Evolutionary conservation across 345 rosid genomes (phyloP).

Genomic region (Combretum micranthum): DNA sequence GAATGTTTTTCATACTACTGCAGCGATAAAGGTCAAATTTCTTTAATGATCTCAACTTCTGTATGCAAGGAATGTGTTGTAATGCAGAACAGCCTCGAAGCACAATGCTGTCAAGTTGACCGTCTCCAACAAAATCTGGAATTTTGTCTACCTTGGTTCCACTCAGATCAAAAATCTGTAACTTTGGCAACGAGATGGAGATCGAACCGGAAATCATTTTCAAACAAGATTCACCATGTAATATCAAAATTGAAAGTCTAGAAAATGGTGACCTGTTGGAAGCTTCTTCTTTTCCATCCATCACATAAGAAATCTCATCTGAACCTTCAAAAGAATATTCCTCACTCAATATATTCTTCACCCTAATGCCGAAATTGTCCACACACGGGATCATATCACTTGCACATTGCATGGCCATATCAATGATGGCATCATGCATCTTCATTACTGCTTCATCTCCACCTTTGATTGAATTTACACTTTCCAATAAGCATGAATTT

Average conservation of each 20-base stretch:
- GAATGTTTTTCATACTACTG: conserved; percentile 1
- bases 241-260: background rate
- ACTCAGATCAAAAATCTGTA: conserved; percentile 2
- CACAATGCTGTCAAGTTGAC: conserved; percentile 11
- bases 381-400: conserved; percentile 2
- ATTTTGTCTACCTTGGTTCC: background rate
- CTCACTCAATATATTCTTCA: background rate
- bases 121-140: conserved; percentile 12
- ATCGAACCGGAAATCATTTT: background rate
- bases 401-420: conserved; percentile 19
- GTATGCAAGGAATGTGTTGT: conserved; percentile 13
- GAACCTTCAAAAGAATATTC: conserved; percentile 11
- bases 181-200: background rate
- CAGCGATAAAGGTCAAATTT: conserved; percentile 10
- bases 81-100: background rate
- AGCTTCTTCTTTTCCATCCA: background rate
- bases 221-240: background rate
- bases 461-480: background rate
- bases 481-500: conserved; percentile 18
- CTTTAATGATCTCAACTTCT: conserved; percentile 4
- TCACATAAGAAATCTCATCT: conserved; percentile 13
- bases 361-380: conserved; percentile 7
- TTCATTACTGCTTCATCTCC: background rate
- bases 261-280: conserved; percentile 7
- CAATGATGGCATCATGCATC: conserved; percentile 26